phyloP scores from a whole-genome alignment of 345 rosid species.

The Pistacia atlantica region DNA sequence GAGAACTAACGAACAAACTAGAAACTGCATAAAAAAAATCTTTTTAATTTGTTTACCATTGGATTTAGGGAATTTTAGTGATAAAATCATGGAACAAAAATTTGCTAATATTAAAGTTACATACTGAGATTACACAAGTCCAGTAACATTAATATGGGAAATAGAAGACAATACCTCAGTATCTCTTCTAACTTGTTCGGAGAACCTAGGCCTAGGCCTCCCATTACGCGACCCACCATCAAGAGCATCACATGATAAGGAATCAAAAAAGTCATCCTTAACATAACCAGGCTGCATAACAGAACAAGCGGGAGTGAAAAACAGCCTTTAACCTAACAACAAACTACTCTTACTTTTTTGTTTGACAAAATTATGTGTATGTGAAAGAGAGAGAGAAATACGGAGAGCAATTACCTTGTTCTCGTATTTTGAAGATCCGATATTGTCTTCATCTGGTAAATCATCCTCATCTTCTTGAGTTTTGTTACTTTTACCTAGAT shows the following conservation, averaged over 20 bases:
- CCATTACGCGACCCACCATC: slow-evolving; percentile 40
- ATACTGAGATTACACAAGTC: not conserved
- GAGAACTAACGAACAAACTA: too few relatives aligned
- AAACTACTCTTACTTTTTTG: not conserved
- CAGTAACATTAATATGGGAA: slow-evolving; percentile 1
- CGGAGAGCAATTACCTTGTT: slow-evolving; percentile 24
- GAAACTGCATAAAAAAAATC: too few relatives aligned
- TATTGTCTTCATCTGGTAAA: slow-evolving; percentile 36
- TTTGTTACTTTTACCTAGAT: slow-evolving; percentile 47
- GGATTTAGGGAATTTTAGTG: too few relatives aligned
- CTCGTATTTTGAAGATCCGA: slow-evolving; percentile 31
- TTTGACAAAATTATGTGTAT: not conserved
- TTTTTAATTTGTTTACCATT: too few relatives aligned
- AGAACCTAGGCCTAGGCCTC: slow-evolving; percentile 38
- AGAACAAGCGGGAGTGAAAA: not conserved
- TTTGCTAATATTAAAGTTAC: too few relatives aligned
- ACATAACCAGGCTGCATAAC: slow-evolving; percentile 47
- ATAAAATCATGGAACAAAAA: too few relatives aligned
- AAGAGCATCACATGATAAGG: slow-evolving; percentile 48
- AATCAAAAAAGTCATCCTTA: slow-evolving; percentile 62
- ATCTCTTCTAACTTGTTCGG: slow-evolving; percentile 54
- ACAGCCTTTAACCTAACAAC: not conserved
- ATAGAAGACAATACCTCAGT: slow-evolving; percentile 38
- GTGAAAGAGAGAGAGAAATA: not conserved
- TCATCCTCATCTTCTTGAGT: slow-evolving; percentile 33